These are phyloP conservation scores for Meredithiella fracta DNA, from an alignment of 2,329 filamentous ascomycete species.

Conservation along the genomic window DNA sequence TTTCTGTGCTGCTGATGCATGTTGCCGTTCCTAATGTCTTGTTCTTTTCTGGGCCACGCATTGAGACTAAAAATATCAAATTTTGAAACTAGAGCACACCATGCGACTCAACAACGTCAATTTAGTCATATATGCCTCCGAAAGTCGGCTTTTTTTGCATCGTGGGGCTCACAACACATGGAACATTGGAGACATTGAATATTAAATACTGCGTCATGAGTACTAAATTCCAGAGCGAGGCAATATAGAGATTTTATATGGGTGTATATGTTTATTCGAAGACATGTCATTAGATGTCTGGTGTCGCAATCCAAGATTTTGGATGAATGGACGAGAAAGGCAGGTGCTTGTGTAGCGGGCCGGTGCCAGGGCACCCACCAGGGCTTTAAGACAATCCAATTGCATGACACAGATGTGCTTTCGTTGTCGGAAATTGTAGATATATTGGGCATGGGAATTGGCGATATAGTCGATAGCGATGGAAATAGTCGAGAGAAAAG, in stretches of 20 bases:
- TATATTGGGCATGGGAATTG: background rate
- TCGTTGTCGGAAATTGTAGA: background rate
- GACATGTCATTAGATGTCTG: too few species aligned
- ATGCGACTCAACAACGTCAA: background rate
- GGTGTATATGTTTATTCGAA: too few species aligned
- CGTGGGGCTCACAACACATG: background rate
- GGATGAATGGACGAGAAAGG: constrained; percentile 1
- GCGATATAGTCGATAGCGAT: too few species aligned
- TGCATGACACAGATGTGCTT: background rate
- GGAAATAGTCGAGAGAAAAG: too few species aligned
- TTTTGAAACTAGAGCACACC: background rate
- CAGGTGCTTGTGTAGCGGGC: constrained; percentile 5
- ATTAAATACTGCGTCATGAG: too few species aligned
- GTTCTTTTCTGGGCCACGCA: too few species aligned
- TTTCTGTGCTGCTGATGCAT: background rate
- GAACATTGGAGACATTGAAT: too few species aligned
- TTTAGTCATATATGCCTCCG: background rate
- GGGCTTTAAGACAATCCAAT: background rate
- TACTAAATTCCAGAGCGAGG: too few species aligned
- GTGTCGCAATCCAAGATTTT: background rate
- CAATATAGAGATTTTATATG: too few species aligned
- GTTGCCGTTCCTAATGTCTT: too few species aligned
- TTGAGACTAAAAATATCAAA: too few species aligned
- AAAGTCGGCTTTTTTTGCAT: background rate
- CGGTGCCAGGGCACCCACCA: constrained; percentile 2